Conservation (phyloP, 2,329 filamentous ascomycete genomes). For the Colletotrichum sp. region DNA sequence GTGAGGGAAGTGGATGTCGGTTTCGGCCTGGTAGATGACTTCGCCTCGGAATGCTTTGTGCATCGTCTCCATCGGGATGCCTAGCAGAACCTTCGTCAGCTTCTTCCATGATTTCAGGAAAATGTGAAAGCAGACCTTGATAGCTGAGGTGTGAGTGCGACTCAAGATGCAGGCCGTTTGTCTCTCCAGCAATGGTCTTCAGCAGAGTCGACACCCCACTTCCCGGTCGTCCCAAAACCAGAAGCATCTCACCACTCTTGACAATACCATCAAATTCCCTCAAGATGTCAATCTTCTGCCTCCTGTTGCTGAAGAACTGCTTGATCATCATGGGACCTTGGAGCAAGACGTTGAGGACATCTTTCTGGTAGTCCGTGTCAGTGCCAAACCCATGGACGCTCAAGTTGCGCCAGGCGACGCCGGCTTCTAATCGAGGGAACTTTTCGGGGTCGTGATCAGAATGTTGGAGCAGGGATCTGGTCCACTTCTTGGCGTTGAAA, state of each 20-base stretch:
- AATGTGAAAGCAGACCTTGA: constrained; percentile 38
- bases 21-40: constrained; percentile 69
- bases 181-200: constrained; percentile 59
- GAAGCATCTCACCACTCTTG: constrained; percentile 43
- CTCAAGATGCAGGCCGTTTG: constrained; percentile 53
- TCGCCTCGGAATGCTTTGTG: constrained; percentile 53
- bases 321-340: constrained; percentile 22
- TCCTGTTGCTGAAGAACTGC: constrained; percentile 24
- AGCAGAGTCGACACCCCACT: constrained; percentile 61
- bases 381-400: constrained; percentile 40
- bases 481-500: constrained; percentile 50
- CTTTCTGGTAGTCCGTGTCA: constrained; percentile 38
- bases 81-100: neutral
- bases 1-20: constrained; percentile 67
- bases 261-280: constrained; percentile 57
- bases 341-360: constrained; percentile 31
- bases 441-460: constrained; percentile 36
- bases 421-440: constrained; percentile 39
- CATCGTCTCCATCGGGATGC: constrained; percentile 36
- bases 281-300: constrained; percentile 52
- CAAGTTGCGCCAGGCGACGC: constrained; percentile 41
- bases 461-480: constrained; percentile 47
- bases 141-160: constrained; percentile 53
- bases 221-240: constrained; percentile 56
- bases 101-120: neutral